Base-by-base conservation (phyloP, 2,329 filamentous ascomycete species). In the Penicillium sp. region DNA sequence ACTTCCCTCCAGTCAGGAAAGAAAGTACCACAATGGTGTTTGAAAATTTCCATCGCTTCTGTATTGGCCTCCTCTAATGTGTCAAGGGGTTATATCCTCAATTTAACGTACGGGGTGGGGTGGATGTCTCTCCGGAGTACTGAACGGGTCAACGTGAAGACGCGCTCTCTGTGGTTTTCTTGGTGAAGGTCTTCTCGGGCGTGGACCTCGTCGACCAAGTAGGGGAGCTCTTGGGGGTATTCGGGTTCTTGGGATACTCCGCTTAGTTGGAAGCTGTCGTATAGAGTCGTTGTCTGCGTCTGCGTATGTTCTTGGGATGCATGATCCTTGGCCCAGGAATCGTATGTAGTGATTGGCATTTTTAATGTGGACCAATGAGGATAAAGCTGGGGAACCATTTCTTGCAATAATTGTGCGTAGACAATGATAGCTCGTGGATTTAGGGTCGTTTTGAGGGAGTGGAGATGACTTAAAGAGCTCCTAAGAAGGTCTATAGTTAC, bases 11-110 rank as follows among this genome's bases (percentile, higher is more conserved):
- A 4, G 13, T 59, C 56, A 6, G 5, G 37, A 17, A 56, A 45
- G 7, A 42, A 62, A 8, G 49, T 19, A 12, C 6, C 13, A 45
- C 65, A 61, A 8, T 50, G n/a, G 12, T 35, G 19, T 33, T 4
- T 26, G 42, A 67, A 67, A 17, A 50, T 13, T 7, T 58, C 58
- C 57, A 67, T 53, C 6, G 55, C 49, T 12, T 53, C 58, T 2
- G 33, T 15, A 33, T 64, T 67, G 22, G 65, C 63, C 26, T 37
- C 51, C 5, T 53, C 42, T 10, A 67, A 28, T 2, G 55, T 53
- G 6, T 45, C 42, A 42, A 56, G 64, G 28, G 28, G 3, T 28
- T 28, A 4, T 28, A 28, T 28, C 28, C 28, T 28, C 3, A 28
- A 28, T 4, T 28, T 28, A 28, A 28, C 28, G 28, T 5, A 28